These are phyloP conservation scores for Paramecium pentaurelia DNA, from an alignment of 73 alveolate genomes.

Conservation along the genomic window DNA sequence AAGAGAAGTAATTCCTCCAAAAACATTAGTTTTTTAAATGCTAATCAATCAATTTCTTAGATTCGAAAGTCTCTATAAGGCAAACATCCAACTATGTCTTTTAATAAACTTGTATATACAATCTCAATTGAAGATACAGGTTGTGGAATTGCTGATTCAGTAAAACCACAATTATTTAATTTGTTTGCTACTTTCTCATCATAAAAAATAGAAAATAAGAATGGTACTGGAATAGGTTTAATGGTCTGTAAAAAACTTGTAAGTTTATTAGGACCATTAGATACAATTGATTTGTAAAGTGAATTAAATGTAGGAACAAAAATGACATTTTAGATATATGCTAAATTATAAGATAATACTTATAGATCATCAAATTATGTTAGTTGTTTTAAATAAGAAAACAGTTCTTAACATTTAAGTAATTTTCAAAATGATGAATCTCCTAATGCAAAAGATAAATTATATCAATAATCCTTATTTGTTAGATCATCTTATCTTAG, in stretches of 20 bases:
- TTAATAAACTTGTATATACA: not conserved
- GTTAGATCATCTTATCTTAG: conserved; percentile 14
- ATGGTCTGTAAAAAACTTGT: conserved; percentile 54
- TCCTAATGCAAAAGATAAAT: not conserved
- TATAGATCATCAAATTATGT: not conserved
- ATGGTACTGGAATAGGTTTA: conserved; percentile 61
- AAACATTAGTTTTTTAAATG: not conserved
- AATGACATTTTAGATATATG: conserved; percentile 37
- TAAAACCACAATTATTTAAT: conserved; percentile 36
- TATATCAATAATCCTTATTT: not conserved
- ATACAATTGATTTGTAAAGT: conserved; percentile 41
- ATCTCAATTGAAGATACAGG: conserved; percentile 59
- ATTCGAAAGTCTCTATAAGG: not conserved
- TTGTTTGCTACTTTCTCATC: conserved; percentile 46
- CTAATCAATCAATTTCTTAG: not conserved
- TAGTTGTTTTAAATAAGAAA: not conserved
- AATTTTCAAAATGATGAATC: not conserved
- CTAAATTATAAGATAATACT: not conserved
- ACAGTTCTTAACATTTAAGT: not conserved
- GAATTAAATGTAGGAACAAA: conserved; percentile 14
- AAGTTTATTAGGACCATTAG: conserved; percentile 42
- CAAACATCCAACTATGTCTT: not conserved
- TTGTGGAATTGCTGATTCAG: conserved; percentile 47
- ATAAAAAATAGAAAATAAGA: conserved; percentile 24
- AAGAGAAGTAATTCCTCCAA: not conserved